A percentile compares a stretch with the other conserved stretches of the same genome.
Evolutionary conservation across 805 yeast genomes (phyloP).

Genomic region (Saturnispora mendoncae): DNA sequence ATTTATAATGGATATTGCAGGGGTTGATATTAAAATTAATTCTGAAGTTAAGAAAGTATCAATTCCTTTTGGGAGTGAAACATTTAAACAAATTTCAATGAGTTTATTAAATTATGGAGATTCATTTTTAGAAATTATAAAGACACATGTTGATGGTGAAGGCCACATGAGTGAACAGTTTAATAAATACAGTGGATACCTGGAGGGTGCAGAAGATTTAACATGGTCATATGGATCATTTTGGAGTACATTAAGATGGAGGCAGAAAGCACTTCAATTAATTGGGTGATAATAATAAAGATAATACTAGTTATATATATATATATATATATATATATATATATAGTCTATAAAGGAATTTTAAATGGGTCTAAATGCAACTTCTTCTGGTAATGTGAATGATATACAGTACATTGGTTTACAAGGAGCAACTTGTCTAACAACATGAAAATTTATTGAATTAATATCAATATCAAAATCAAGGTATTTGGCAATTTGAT

Average conservation of each 20-base stretch:
- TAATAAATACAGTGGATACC: slow-evolving; percentile 67
- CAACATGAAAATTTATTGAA: slow-evolving; percentile 61
- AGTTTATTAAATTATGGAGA: slow-evolving; percentile 52
- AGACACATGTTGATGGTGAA: slow-evolving; percentile 50
- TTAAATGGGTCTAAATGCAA: slow-evolving; percentile 37
- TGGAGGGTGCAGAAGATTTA: slow-evolving; percentile 80
- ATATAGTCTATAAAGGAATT: background rate
- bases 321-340: background rate
- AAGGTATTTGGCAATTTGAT: slow-evolving; percentile 40
- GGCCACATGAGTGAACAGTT: slow-evolving; percentile 88
- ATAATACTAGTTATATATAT: background rate
- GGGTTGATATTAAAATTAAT: slow-evolving; percentile 16
- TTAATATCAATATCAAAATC: slow-evolving; percentile 40
- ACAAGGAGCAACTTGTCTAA: slow-evolving; percentile 92
- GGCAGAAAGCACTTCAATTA: slow-evolving; percentile 33
- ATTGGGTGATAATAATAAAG: background rate
- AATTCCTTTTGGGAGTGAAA: slow-evolving; percentile 32
- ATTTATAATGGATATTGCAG: slow-evolving; percentile 20
- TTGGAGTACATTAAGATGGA: slow-evolving; percentile 61
- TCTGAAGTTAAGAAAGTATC: slow-evolving; percentile 12
- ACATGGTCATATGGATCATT: slow-evolving; percentile 89
- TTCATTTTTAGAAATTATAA: slow-evolving; percentile 52
- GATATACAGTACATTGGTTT: slow-evolving; percentile 92
- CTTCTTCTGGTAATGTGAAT: slow-evolving; percentile 60
- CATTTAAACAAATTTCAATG: slow-evolving; percentile 38